Base-by-base conservation (phyloP, 2,329 filamentous ascomycete genomes). In the Cryphonectria naterciae region DNA sequence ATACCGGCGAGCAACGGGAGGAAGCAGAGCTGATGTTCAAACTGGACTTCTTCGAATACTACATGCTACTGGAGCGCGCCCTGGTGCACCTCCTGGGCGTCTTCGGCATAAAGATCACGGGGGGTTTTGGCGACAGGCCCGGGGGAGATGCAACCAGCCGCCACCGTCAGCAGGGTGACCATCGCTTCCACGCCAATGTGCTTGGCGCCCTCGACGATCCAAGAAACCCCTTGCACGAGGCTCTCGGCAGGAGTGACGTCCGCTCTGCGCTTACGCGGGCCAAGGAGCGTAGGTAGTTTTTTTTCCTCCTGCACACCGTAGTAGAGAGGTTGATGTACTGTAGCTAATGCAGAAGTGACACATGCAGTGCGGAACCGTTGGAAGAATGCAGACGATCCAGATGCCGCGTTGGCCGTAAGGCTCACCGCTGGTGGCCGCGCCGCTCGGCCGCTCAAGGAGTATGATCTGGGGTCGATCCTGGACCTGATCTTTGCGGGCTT, bases 1-100 rank as follows among this genome's bases (percentile, higher is more conserved):
- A 83, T 61, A 75, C 79, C 0, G 75, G 77, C 28, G 77, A 78
- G 35, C 76, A 78, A 15, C 49, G 70, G 2, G 72, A 69, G 6
- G 85, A 87, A 73, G 86, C 86, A 0, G 88, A 91, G 78, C 84
- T 88, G 22, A 93, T 93, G 85, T 93, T 93, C 83, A 93, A 93
- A 78, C 85, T 93, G 10, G 92, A 93, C 76, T 94, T 93, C 73
- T 90, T 92, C 79, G 92, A 94, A 76, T 93, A 91, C 78, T 93
- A 93, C 81, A 88, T 89, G 67, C 85, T 92, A 49, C 86, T 93
- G 8, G 92, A 94, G 80, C 88, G 92, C 41, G 91, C 90, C 0
- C 83, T 93, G 10, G 89, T 92, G 1, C 87, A 91, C 63, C 81
- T 92, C 0, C 85, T 92, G n/a, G 85, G 85, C 0, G 86, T 92